Evolutionary conservation across 2,329 filamentous ascomycete species (phyloP), one percentile per base, ranked within the genome.

Genomic region (Fusarium nelsonii): DNA sequence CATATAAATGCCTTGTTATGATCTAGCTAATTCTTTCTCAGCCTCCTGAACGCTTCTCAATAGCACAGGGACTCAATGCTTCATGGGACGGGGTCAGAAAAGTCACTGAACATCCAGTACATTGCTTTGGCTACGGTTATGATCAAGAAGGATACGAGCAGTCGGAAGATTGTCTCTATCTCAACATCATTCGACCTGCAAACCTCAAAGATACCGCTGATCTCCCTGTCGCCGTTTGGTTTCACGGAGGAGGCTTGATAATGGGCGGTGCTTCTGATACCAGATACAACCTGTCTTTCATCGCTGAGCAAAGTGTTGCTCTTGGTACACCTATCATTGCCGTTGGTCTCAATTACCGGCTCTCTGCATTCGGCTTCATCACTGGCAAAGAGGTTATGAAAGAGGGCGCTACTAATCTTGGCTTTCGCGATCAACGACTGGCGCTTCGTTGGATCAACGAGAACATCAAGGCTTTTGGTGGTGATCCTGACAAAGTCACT

Each of bases 241-340:
- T 90, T 44, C 84, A 89, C 58, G 83, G 83, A 34, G 77, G 77
- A 26, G 76, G 76, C 16, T 45, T 79, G 23, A 63, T 33, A n/a
- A 73, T 75, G 73, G 77, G 77, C 4, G 77, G 77, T 20, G 73
- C 73, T 75, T 32, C 74, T 63, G 83, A 87, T 56, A 75, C 80
- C 33, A 81, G 87, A 30, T 91, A 91, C 73, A 90, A 90, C 64
- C 79, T 90, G 36, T 87, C 86, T 11, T 87, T 84, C 58, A 85
- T 90, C 33, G 85, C 90, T 3, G 72, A 82, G 15, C 81, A 83
- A 39, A 80, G 82, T 1, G 79, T 81, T 15, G 68, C 79, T 15
- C 79, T 84, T 18, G 79, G 79, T 41, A 83, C 82, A 36, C 84
- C 83, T 0, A 77, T 87, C 52, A 82, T 86, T 30, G 83, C 77